Evolutionary conservation across 2,329 filamentous ascomycete genomes (phyloP).

Genomic region (Colletotrichum cereale): DNA sequence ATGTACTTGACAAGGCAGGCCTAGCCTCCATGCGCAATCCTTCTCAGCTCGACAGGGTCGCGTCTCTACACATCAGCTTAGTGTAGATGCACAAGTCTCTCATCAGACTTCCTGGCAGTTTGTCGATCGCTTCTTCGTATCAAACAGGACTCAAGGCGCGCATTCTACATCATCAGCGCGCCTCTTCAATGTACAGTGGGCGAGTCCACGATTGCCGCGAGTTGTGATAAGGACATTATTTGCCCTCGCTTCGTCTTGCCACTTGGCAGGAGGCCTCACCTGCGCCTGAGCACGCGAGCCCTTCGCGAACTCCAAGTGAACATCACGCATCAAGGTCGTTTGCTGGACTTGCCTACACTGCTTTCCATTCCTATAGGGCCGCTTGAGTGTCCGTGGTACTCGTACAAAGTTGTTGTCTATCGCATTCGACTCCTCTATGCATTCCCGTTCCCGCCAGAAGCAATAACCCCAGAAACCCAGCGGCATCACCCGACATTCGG

Average conservation of each 20-base stretch:
- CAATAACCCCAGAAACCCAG: conserved; percentile 31
- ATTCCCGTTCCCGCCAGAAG: conserved; percentile 36
- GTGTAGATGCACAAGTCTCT: not conserved
- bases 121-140: not conserved
- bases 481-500: conserved; percentile 22
- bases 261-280: conserved; percentile 37
- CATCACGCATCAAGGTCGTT: not conserved
- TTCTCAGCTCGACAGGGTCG: conserved; percentile 36
- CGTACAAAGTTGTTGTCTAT: conserved; percentile 41
- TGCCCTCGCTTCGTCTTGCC: conserved; percentile 5
- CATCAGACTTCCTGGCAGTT: not conserved
- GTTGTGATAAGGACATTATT: not conserved
- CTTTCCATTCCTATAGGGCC: conserved; percentile 40
- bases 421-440: conserved; percentile 40
- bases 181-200: not conserved
- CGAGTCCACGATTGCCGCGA: not conserved
- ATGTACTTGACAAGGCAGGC: not conserved
- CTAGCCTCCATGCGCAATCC: not conserved
- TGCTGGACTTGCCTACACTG: conserved; percentile 25
- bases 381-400: conserved; percentile 39
- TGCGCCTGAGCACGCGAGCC: not conserved
- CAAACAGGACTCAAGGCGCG: not conserved
- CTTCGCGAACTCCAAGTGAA: not conserved
- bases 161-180: not conserved
- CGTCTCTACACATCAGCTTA: not conserved